A percentile compares a stretch with the other conserved stretches of the same genome.
These are phyloP conservation scores for Populus pruinosa DNA, from an alignment of 345 rosid genomes.

Conservation along the genomic window DNA sequence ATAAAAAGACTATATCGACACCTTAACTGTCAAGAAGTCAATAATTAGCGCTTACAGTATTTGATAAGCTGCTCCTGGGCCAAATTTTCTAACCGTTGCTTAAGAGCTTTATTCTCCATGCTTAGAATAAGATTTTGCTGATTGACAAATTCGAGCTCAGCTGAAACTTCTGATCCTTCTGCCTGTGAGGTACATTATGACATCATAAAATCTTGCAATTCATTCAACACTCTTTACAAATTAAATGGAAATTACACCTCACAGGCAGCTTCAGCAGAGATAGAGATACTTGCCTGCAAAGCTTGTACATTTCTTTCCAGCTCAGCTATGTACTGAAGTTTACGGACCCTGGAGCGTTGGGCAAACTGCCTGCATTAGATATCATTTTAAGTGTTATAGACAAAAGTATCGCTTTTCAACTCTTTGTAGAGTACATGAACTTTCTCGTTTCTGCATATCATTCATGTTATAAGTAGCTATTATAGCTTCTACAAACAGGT, in stretches of 20 bases:
- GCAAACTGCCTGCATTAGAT: constrained; percentile 82
- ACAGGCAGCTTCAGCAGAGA: constrained; percentile 6
- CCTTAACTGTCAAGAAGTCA: not conserved
- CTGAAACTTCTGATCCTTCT: constrained; percentile 67
- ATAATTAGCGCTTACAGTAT: constrained; percentile 39
- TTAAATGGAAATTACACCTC: not conserved
- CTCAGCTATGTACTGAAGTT: constrained; percentile 99
- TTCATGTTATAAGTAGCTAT: not conserved
- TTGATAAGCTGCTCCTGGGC: constrained; percentile 65
- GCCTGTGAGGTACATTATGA: constrained; percentile 31
- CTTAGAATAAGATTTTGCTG: constrained; percentile 54
- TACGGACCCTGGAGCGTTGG: constrained; percentile 94
- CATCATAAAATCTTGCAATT: constrained; percentile 8
- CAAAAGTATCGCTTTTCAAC: constrained; percentile 6
- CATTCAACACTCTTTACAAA: not conserved
- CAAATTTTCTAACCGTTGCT: constrained; percentile 59
- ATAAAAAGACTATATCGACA: not conserved
- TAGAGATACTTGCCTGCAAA: constrained; percentile 60
- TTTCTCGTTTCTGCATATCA: not conserved
- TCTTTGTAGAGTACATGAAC: not conserved
- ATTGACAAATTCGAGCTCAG: constrained; percentile 58
- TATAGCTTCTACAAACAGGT: not conserved
- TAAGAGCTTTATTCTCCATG: constrained; percentile 71
- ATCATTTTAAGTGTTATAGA: constrained; percentile 17
- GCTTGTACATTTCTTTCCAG: constrained; percentile 94